phyloP scores from a whole-genome alignment of 306 rosid species.

The Dalbergia cultrata region DNA sequence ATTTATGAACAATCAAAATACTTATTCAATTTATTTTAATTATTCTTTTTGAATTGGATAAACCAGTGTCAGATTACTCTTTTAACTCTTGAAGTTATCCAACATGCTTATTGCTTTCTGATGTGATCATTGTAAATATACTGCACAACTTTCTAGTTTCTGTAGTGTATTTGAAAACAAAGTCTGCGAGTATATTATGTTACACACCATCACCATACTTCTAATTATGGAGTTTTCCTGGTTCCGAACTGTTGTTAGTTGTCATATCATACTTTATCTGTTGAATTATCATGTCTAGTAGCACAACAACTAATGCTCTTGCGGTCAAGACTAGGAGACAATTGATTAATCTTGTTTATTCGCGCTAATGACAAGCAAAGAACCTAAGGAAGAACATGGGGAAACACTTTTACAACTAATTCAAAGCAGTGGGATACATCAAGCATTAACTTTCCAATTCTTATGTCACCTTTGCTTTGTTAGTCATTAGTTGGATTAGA shows the following conservation, averaged over 20 bases:
- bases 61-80: neutral
- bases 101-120: neutral
- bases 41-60: neutral
- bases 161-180: neutral
- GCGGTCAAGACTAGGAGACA: slow-evolving; percentile 43
- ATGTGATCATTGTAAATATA: too few relatives aligned
- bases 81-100: neutral
- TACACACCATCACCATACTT: neutral
- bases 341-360: slow-evolving; percentile 37
- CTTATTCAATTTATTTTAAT: neutral
- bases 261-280: slow-evolving; percentile 11
- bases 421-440: slow-evolving; percentile 54
- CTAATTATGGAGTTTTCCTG: neutral
- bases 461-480: slow-evolving; percentile 41
- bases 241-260: slow-evolving; percentile 9
- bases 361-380: slow-evolving; percentile 36
- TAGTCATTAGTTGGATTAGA: slow-evolving; percentile 55
- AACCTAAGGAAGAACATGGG: slow-evolving; percentile 45
- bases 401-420: slow-evolving; percentile 41
- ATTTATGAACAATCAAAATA: neutral
- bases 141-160: neutral
- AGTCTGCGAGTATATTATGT: neutral
- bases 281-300: slow-evolving; percentile 13
- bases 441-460: slow-evolving; percentile 43
- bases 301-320: slow-evolving; percentile 38